Evolutionary conservation across 2,329 filamentous ascomycete genomes (phyloP), one percentile per base, ranked within the genome.

Genomic region (Fusarium drepaniforme): DNA sequence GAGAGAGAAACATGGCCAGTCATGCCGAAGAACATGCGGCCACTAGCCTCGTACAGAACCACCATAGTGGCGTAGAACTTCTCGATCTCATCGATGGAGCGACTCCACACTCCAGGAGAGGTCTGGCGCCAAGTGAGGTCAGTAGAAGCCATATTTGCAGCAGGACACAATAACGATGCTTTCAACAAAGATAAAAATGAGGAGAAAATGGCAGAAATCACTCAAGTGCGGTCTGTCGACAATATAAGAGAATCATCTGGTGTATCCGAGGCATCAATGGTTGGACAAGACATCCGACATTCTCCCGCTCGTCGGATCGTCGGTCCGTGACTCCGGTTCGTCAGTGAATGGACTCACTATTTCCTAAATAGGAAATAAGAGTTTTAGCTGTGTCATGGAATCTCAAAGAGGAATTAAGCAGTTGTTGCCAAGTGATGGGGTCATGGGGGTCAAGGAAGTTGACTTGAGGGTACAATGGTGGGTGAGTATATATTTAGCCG

Each of bases 1-100:
- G 67, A 72, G 0, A 85, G 51, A 1, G 83, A 83, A 2, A 85
- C 53, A 21, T 82, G 82, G 0, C 83, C 84, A 0, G 85, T 85
- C 6, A 87, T 85, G 3, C 82, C 82, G 60, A 86, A 86, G 70
- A 82, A 84, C 63, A 80, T 82, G 1, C 84, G 83, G 0, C 83
- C 83, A 35, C 78, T 85, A 1, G 78, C 83, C 28, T 83, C 77
- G 44, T 82, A 85, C 0, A 77, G 71, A 13, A 80, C 81, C 0
- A 79, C 79, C 12, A 86, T 70, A 1, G 81, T 74, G 0, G 83
- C 80, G 67, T 87, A 87, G 40, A 84, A 84, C 18, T 82, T 72
- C 64, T 87, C 85, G 0, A 80, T 78, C 66, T 87, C 85, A 35
- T 87, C 85, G 11, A 83, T 75, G n/a, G 77, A 77, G 8, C 83